Evolutionary conservation across 768 basidiomycete genomes (phyloP), one percentile per base, ranked within the genome.

Genomic region (Lanmaoa pseudosensibilis): DNA sequence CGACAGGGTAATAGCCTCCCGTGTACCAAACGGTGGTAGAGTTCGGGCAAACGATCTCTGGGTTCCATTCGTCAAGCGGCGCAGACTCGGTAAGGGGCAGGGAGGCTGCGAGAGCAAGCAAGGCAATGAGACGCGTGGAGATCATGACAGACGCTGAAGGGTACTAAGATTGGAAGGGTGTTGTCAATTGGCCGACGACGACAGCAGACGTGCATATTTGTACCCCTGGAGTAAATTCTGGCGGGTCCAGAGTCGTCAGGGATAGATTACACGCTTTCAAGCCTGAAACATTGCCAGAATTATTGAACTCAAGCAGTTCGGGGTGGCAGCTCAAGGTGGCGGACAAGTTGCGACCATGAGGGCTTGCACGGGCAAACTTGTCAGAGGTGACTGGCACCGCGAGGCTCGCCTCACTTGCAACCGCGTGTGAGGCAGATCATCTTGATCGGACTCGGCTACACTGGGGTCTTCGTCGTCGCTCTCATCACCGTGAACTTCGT

Each of bases 11-110:
- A n/a, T 68, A 52, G 19, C 33, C 0, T 3, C 69, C 69, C 41
- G 56, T 52, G 33, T 33, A 43, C 72, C 71, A 73, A 38, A 68
- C 51, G 15, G 65, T 61, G 18, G 46, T 58, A 0, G 21, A 43
- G 3, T 63, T 30, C 4, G 74, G 75, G 54, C 54, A 55, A 16
- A 46, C 16, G 52, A 75, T 46, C 0, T 2, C n/a, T n/a, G 74
- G 75, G 5, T 12, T 53, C 30, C 54, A 73, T 19, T 70, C 73
- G 46, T 70, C 70, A 21, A 64, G 45, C 6, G 19, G 3, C 10
- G 39, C 12, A 25, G 58, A 39, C 37, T 33, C 4, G 4, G 60
- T 37, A 37, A 56, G 18, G 27, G 70, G 60, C 15, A 54, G 39
- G 8, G 52, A 56, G 44, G 54, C 47, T 16, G 53, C 54, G 25